phyloP scores from a whole-genome alignment of 805 yeast species.

The Monosporozyma siamensis region DNA sequence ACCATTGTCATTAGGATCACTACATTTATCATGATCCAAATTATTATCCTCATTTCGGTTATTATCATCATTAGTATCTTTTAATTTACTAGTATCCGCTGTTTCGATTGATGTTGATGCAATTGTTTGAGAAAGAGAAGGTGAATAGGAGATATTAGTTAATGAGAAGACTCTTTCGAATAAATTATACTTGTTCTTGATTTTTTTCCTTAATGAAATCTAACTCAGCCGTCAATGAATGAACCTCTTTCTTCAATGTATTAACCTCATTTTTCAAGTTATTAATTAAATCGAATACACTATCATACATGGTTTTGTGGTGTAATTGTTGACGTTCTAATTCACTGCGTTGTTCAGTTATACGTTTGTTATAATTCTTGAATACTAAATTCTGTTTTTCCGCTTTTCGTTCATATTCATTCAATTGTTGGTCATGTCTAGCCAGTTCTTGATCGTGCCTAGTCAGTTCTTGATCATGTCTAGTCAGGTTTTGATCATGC shows the following conservation, averaged over 20 bases:
- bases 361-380: conserved; percentile 1
- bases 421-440: neutral
- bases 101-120: too few relatives aligned
- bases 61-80: too few relatives aligned
- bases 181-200: conserved; percentile 6
- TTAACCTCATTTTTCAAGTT: conserved; percentile 14
- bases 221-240: conserved; percentile 1
- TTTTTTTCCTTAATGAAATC: neutral
- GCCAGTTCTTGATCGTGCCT: neutral
- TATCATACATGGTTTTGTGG: conserved; percentile 9
- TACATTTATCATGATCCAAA: too few relatives aligned
- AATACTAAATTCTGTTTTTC: neutral
- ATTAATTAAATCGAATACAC: conserved; percentile 8
- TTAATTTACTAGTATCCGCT: too few relatives aligned
- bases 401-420: neutral
- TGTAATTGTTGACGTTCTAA: conserved; percentile 5
- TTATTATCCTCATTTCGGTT: too few relatives aligned
- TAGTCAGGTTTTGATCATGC: neutral
- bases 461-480: neutral
- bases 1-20: too few relatives aligned
- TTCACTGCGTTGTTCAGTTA: conserved; percentile 3
- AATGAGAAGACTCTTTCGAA: too few relatives aligned
- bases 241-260: conserved; percentile 8
- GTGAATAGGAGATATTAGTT: too few relatives aligned
- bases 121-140: too few relatives aligned